These are phyloP conservation scores for Cyberlindnera mississippiensis DNA, from an alignment of 805 yeast genomes.

Conservation along the genomic window DNA sequence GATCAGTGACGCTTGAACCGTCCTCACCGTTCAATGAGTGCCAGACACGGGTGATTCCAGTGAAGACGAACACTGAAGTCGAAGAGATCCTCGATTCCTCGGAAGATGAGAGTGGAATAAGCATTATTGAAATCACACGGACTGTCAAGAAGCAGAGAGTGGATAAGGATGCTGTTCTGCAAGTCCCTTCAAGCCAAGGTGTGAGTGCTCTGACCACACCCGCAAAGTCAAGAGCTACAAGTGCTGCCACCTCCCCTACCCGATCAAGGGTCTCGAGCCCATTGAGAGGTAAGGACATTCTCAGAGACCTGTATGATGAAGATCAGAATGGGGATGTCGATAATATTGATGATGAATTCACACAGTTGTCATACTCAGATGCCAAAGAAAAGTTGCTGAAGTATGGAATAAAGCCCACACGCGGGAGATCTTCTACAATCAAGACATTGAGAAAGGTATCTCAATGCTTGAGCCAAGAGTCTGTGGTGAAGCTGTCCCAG, in stretches of 20 bases:
- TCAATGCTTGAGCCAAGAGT: conserved; percentile 16
- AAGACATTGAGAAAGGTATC: conserved; percentile 17
- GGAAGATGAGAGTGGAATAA: conserved; percentile 23
- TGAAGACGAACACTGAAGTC: conserved; percentile 10
- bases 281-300: neutral
- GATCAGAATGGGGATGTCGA: neutral
- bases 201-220: neutral
- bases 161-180: conserved; percentile 14
- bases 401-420: conserved; percentile 27
- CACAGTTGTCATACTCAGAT: conserved; percentile 18
- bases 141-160: conserved; percentile 17
- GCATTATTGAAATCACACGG: conserved; percentile 28
- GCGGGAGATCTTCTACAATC: conserved; percentile 19
- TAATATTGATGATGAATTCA: conserved; percentile 15
- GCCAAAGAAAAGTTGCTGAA: conserved; percentile 21
- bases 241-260: too few species aligned
- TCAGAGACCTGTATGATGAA: neutral
- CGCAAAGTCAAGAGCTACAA: too few species aligned
- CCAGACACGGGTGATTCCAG: conserved; percentile 16
- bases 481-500: conserved; percentile 17
- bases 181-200: conserved; percentile 24
- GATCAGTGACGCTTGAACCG: conserved; percentile 12
- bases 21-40: conserved; percentile 13
- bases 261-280: conserved; percentile 13
- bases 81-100: conserved; percentile 21